phyloP scores from a whole-genome alignment of 495 filamentous ascomycete genomes.

The Bathelium albidoporum region DNA sequence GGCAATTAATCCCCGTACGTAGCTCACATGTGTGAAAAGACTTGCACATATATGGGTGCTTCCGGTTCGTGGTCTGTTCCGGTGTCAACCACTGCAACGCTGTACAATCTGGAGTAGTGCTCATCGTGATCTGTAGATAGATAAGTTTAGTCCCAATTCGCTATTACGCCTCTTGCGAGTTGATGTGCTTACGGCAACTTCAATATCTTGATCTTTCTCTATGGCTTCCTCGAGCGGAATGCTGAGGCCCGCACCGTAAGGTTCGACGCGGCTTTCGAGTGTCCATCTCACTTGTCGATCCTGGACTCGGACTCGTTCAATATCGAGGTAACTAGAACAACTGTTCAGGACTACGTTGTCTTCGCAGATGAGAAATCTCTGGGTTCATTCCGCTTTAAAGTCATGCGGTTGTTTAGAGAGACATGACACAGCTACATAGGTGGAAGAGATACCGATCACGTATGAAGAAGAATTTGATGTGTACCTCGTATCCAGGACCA shows the following conservation, averaged over 20 bases:
- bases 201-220: constrained; percentile 49
- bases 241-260: constrained; percentile 70
- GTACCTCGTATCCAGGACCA: constrained; percentile 73
- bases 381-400: no score
- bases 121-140: constrained; percentile 39
- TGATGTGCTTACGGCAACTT: constrained; percentile 49
- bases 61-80: constrained; percentile 83
- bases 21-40: constrained; percentile 5
- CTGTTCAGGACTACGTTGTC: not conserved
- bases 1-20: not conserved
- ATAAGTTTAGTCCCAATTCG: no score
- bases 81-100: constrained; percentile 89
- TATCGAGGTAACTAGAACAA: constrained; percentile 47
- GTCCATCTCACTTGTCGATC: constrained; percentile 53
- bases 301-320: constrained; percentile 56
- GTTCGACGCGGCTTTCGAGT: constrained; percentile 55
- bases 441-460: not conserved
- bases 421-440: no score
- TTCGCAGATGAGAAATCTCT: not conserved
- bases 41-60: constrained; percentile 85
- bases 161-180: no score
- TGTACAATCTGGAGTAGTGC: constrained; percentile 77
- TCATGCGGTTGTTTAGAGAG: no score
- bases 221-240: constrained; percentile 56
- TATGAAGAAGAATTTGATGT: not conserved